Conservation (phyloP, 352 stramenopile species). For the Phytophthora constricta region DNA sequence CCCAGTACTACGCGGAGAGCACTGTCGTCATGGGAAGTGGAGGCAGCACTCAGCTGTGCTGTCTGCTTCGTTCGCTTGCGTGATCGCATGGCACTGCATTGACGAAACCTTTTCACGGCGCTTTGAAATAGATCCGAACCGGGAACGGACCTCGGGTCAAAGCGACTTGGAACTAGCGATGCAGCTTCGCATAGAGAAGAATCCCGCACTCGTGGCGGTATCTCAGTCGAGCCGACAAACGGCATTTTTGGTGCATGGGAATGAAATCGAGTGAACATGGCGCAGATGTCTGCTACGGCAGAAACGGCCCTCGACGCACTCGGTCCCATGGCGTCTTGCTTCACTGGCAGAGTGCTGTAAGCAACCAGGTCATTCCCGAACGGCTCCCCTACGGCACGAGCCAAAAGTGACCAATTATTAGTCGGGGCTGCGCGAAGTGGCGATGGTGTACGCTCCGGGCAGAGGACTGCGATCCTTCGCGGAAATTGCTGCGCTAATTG, state of each 20-base stretch:
- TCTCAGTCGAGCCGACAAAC: background rate
- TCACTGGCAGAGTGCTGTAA: background rate
- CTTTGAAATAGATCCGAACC: background rate
- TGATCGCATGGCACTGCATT: too few species aligned
- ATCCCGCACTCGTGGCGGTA: background rate
- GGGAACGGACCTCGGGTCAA: background rate
- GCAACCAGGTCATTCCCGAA: background rate
- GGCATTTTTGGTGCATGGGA: background rate
- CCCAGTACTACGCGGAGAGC: background rate
- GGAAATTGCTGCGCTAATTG: conserved; percentile 5
- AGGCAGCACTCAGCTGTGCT: too few species aligned
- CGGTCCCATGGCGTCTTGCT: background rate
- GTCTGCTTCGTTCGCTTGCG: too few species aligned
- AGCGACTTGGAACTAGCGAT: background rate
- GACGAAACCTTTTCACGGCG: too few species aligned
- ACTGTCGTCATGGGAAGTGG: background rate
- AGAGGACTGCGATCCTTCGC: conserved; percentile 12
- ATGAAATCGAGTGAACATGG: background rate
- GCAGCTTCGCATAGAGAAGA: background rate
- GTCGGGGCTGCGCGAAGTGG: background rate
- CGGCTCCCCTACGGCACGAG: background rate
- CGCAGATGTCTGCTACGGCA: background rate
- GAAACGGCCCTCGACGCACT: background rate
- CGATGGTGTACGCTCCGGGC: conserved; percentile 17
- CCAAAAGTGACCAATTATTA: background rate